Base-by-base conservation (phyloP, 1,139 yeast species). In the Candida neerlandica region DNA sequence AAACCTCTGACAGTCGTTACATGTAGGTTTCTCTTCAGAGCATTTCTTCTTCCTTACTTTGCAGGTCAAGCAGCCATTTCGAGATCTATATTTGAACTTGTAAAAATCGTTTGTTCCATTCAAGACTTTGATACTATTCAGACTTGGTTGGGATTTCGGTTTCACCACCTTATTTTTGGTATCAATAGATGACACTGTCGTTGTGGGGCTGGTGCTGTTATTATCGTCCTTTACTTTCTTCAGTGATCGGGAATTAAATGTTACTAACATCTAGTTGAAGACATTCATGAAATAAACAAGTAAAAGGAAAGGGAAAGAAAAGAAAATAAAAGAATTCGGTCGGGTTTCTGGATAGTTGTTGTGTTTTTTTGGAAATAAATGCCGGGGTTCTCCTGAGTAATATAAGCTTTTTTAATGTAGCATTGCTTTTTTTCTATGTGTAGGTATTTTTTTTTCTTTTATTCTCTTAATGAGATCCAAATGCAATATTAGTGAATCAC, bases 11-110 rank as follows among this genome's bases (percentile, higher is more conserved):
- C 91, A 85, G 50, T 85, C 89, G 0, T 71, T 62, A 59, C 94
- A 86, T 2, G 62, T 60, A 2, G 94, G 94, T 50, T 73, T 74
- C 0, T 63, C 63, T 61, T 86, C 94, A 59, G 86, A 83, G 59
- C 94, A 86, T 56, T 89, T 81, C 64, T 86, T 86, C 72, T 86
- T 86, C 39, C 94, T 68, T 43, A 78, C 75, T 51, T 89, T 81
- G 59, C 94, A 86, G 0, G 91, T 85, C 42, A 85, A 66, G 62
- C 94, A 86, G 0, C 94, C 94, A 55, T 73, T 73, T 55, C 75
- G 73, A 2, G 85, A 78, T 48, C 84, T 61, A 14, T 52, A 47
- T 48, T 52, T 51, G 47, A 51, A 49, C 40, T 49, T 50, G 43
- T 49, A 44, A 32, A 53, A 51, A 42, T 55, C 59, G 4, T 45